phyloP scores from a whole-genome alignment of 2,329 filamentous ascomycete species.

The Colletotrichum navitas region DNA sequence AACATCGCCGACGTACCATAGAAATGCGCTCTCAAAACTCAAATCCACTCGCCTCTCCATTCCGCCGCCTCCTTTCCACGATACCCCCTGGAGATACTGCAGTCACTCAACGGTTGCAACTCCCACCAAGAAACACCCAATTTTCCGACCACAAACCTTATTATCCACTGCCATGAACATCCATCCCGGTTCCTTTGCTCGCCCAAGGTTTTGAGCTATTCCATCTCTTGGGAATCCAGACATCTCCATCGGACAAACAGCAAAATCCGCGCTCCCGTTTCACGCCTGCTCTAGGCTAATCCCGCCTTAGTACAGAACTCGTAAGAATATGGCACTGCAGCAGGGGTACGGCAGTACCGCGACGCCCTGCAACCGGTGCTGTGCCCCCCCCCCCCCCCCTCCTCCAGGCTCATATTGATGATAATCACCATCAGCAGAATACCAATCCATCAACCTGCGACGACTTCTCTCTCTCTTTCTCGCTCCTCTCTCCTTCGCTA shows the following conservation, averaged over 20 bases:
- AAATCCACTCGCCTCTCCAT: constrained; percentile 15
- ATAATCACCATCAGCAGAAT: constrained; percentile 8
- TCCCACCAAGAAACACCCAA: constrained; percentile 22
- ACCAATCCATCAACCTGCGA: background rate
- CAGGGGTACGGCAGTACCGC: constrained; percentile 17
- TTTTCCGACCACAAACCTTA: constrained; percentile 17
- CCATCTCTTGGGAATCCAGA: constrained; percentile 17
- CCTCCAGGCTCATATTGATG: constrained; percentile 18
- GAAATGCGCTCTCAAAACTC: constrained; percentile 22
- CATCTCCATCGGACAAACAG: constrained; percentile 36
- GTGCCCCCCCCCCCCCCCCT: constrained; percentile 3
- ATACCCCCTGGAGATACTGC: constrained; percentile 23
- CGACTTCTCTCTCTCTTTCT: background rate
- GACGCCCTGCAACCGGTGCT: constrained; percentile 26
- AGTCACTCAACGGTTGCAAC: constrained; percentile 27
- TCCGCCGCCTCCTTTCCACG: constrained; percentile 23
- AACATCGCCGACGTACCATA: constrained; percentile 2
- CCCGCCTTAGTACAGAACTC: constrained; percentile 6
- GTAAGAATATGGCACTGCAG: constrained; percentile 22
- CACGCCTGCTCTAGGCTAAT: constrained; percentile 39
- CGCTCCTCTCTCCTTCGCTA: background rate
- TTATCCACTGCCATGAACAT: background rate
- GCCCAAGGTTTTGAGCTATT: constrained; percentile 20
- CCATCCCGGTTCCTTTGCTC: background rate
- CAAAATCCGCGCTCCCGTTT: constrained; percentile 29